Base-by-base conservation (phyloP, 306 rosid species). In the Pterocarpus macrocarpus region DNA sequence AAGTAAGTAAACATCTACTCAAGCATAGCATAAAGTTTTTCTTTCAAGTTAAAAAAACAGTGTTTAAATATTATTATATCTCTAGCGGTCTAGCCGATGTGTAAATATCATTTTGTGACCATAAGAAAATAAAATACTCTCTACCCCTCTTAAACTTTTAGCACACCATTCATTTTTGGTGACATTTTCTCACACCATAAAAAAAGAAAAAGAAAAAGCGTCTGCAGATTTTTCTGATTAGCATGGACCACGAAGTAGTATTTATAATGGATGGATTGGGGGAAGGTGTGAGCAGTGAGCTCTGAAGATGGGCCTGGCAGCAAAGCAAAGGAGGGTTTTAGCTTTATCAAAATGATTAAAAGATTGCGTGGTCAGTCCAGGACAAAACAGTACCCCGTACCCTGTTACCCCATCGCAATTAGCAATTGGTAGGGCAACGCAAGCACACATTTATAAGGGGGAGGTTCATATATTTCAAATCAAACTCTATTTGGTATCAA, bases 181-280 rank as follows among this genome's bases (percentile, higher is more conserved):
- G 15, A 47, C 14, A 47, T 47, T 47, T 9, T 14, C 8, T 9
- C 9, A 2, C 9, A 47, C 53, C 9, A 9, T 47, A 9, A 47
- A 11, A 2, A 33, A 49, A 3, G 50, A 8, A n/a, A 14, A 4
- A 15, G 8, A 32, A 69, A 4, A 3, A 30, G 59, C 34, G 4
- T 33, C 2, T 9, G 67, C n/a, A 34, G 41, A 39, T 53, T 52
- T 61, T 62, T 75, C 12, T 45, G 35, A 62, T 11, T n/a, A 63
- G 71, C 53, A 49, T 47, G 73, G 81, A 76, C 81, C 81, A 50
- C 63, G 8, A 49, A 3, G 28, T 9, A 63, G 32, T 34, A 16
- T 47, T 44, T 64, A 41, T 17, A 28, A 28, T 53, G 16, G 15
- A 53, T 16, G 28, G 28, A 22, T 22, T 22, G 5, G 17, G 58